Conservation (phyloP, 176 grass and related monocot genomes). For the Aegilops sharonensis region DNA sequence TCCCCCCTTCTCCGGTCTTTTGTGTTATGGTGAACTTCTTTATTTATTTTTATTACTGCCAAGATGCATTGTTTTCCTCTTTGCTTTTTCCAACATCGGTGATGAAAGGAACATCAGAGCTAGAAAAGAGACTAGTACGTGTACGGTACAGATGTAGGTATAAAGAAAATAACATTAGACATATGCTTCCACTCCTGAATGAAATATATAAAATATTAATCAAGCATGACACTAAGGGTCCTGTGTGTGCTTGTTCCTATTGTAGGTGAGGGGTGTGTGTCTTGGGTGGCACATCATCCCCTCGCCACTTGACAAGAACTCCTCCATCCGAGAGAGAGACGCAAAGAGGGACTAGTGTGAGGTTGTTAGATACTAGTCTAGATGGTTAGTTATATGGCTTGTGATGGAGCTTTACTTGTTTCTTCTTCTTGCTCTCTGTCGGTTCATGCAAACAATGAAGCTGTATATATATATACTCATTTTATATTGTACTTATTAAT, state of each 20-base stretch:
- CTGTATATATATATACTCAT: not conserved
- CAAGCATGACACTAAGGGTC: constrained; percentile 12
- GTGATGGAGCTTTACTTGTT: constrained; percentile 36
- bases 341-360: constrained; percentile 1
- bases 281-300: constrained; percentile 53
- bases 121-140: constrained; percentile 43
- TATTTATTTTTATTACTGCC: not conserved
- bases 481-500: not conserved
- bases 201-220: not conserved
- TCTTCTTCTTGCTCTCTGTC: constrained; percentile 21
- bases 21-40: constrained; percentile 19
- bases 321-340: not conserved
- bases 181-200: not conserved
- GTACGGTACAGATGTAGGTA: constrained; percentile 48
- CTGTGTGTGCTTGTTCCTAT: constrained; percentile 7
- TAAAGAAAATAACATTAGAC: constrained; percentile 9
- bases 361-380: constrained; percentile 30
- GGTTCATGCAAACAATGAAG: not conserved
- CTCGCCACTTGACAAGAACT: constrained; percentile 43
- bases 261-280: constrained; percentile 65
- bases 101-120: constrained; percentile 55
- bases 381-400: constrained; percentile 53
- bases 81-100: constrained; percentile 52
- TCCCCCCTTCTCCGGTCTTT: not conserved
- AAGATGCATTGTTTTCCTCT: constrained; percentile 35